Evolutionary conservation across 805 yeast species (phyloP).

Genomic region (Wickerhamiella slavikovae): DNA sequence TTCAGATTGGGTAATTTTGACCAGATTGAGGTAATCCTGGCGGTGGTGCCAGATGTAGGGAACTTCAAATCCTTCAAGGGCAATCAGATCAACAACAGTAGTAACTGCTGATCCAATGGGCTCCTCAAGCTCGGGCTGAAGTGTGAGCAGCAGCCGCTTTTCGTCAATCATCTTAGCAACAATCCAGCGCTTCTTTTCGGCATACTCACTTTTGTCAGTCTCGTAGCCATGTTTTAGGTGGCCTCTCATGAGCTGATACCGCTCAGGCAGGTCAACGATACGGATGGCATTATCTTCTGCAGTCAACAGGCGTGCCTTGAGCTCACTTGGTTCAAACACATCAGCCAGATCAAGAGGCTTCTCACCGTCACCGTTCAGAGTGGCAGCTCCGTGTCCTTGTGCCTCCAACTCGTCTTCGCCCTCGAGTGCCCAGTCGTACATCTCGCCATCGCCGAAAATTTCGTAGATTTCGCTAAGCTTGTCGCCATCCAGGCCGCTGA

Average conservation of each 20-base stretch:
- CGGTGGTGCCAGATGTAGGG: conserved; percentile 93
- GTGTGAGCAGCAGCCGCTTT: conserved; percentile 27
- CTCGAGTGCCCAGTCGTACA: conserved; percentile 94
- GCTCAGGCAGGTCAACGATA: conserved; percentile 75
- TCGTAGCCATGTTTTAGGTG: conserved; percentile 44
- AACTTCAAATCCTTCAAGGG: conserved; percentile 67
- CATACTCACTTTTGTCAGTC: conserved; percentile 46
- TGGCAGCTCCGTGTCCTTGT: background rate
- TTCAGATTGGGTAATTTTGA: conserved; percentile 22
- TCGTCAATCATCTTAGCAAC: conserved; percentile 39
- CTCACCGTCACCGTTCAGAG: conserved; percentile 14
- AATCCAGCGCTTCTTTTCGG: conserved; percentile 62
- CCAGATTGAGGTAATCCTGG: conserved; percentile 59
- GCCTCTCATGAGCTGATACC: conserved; percentile 62
- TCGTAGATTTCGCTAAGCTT: conserved; percentile 83
- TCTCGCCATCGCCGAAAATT: conserved; percentile 92
- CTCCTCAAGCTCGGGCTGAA: conserved; percentile 16
- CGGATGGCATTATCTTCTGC: conserved; percentile 81
- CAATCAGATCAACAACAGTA: conserved; percentile 46
- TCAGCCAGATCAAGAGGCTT: conserved; percentile 47
- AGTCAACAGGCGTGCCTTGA: conserved; percentile 76
- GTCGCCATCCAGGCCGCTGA: conserved; percentile 55
- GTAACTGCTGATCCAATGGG: conserved; percentile 47
- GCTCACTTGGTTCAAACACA: conserved; percentile 86
- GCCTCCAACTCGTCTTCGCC: conserved; percentile 43